A percentile compares a stretch with the other conserved stretches of the same genome.
These are phyloP conservation scores for Odonthalia washingtoniensis DNA, from an alignment of 31 red algal species.

Conservation along the genomic window DNA sequence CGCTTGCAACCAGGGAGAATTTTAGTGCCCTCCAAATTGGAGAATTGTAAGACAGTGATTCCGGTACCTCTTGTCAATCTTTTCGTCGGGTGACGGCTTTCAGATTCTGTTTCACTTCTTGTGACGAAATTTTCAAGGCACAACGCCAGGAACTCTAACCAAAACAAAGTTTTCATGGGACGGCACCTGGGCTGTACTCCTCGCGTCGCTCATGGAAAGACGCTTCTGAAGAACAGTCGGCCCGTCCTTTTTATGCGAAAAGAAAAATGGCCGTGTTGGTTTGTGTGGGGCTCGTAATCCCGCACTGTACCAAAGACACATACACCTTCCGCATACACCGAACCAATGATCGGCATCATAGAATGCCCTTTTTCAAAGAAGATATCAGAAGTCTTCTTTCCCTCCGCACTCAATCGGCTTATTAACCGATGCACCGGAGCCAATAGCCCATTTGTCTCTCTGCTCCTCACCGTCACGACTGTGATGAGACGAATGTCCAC, in stretches of 20 bases:
- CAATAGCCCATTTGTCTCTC: slow-evolving; percentile 6
- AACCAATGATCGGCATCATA: neutral
- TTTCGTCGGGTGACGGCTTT: too few relatives aligned
- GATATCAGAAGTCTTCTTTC: neutral
- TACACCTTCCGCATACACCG: neutral
- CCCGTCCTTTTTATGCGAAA: neutral
- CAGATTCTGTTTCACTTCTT: neutral
- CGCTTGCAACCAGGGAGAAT: neutral
- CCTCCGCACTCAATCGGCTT: neutral
- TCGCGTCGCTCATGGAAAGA: neutral
- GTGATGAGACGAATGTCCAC: neutral
- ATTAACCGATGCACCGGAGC: neutral
- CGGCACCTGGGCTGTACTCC: neutral
- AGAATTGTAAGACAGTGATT: neutral
- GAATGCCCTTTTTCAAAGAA: neutral
- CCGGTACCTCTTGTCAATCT: neutral
- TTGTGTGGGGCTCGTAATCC: neutral
- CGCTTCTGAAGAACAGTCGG: too few relatives aligned
- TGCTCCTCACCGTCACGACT: neutral
- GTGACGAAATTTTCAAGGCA: neutral
- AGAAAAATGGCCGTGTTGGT: neutral
- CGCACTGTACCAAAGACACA: neutral
- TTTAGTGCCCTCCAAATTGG: neutral
- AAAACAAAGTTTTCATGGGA: neutral
- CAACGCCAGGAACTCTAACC: neutral